phyloP scores from a whole-genome alignment of 768 basidiomycete genomes.

The Kockovaella imperatae region DNA sequence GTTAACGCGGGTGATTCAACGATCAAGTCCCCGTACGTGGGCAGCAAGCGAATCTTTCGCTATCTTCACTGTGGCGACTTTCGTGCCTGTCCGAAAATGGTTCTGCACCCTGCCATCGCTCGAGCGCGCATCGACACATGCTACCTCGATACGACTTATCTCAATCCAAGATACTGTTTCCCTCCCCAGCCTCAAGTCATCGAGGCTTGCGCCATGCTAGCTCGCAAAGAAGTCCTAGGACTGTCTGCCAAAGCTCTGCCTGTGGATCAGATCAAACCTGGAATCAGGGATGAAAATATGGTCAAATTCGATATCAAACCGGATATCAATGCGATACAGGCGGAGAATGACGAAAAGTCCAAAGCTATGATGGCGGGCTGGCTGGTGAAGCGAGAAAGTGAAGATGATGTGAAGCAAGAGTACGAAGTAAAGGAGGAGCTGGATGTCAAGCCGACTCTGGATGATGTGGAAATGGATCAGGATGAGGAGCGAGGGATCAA shows the following conservation, averaged over 20 bases:
- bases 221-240: constrained; percentile 52
- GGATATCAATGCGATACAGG: constrained; percentile 10
- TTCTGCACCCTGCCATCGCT: constrained; percentile 71
- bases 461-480: constrained; percentile 1
- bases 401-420: constrained; percentile 10
- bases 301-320: constrained; percentile 9
- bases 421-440: constrained; percentile 26
- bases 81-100: constrained; percentile 64
- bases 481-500: constrained; percentile 14
- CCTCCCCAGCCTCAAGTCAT: constrained; percentile 93
- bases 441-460: constrained; percentile 18
- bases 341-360: constrained; percentile 26
- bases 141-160: constrained; percentile 93
- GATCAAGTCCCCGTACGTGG: constrained; percentile 64
- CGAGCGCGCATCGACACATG: constrained; percentile 76
- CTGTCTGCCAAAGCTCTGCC: constrained; percentile 23
- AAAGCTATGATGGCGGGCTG: constrained; percentile 43
- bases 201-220: constrained; percentile 80
- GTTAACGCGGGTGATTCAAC: constrained; percentile 75
- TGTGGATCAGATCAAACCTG: constrained; percentile 12
- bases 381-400: constrained; percentile 41
- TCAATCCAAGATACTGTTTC: constrained; percentile 89
- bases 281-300: constrained; percentile 6
- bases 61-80: constrained; percentile 88
- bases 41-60: constrained; percentile 62